Conservation (phyloP, 352 stramenopile genomes). For the Phytophthora sansomeana region DNA sequence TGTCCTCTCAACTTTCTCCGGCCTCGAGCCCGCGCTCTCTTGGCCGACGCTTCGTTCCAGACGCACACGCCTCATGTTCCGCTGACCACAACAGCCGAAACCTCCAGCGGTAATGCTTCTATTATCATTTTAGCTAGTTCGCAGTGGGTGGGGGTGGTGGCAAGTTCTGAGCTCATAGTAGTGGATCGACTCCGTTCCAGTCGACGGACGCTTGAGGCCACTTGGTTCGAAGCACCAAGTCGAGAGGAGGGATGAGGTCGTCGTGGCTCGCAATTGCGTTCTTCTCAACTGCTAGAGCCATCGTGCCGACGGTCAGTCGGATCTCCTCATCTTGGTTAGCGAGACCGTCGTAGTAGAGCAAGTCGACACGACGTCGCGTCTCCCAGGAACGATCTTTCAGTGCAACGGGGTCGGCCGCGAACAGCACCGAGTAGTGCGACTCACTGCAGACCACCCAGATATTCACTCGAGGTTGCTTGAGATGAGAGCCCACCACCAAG, state of each 20-base stretch:
- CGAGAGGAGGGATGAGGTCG: slow-evolving; percentile 85
- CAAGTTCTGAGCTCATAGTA: slow-evolving; percentile 56
- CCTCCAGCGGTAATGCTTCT: slow-evolving; percentile 3
- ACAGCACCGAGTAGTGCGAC: slow-evolving; percentile 93
- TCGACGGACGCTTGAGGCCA: slow-evolving; percentile 81
- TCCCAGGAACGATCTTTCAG: slow-evolving; percentile 47
- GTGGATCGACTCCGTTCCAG: slow-evolving; percentile 90
- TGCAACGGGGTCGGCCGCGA: slow-evolving; percentile 42
- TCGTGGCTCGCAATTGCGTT: slow-evolving; percentile 46
- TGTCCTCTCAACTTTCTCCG: slow-evolving; percentile 30
- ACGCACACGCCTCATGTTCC: slow-evolving; percentile 13
- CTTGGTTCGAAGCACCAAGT: slow-evolving; percentile 92
- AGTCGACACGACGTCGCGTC: slow-evolving; percentile 55
- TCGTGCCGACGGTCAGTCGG: slow-evolving; percentile 59
- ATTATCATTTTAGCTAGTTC: neutral
- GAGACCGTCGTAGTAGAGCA: slow-evolving; percentile 92
- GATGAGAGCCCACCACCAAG: slow-evolving; percentile 77
- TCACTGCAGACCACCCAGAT: slow-evolving; percentile 94
- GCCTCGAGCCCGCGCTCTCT: slow-evolving; percentile 9
- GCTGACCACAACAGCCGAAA: slow-evolving; percentile 30
- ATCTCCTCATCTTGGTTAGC: slow-evolving; percentile 91
- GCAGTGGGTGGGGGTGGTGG: neutral
- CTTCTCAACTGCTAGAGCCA: slow-evolving; percentile 29
- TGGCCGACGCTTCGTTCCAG: slow-evolving; percentile 32
- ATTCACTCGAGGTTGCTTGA: slow-evolving; percentile 82